Evolutionary conservation across 192 early-diverging fungal species (phyloP).

Genomic region (Coemansia sp.): DNA sequence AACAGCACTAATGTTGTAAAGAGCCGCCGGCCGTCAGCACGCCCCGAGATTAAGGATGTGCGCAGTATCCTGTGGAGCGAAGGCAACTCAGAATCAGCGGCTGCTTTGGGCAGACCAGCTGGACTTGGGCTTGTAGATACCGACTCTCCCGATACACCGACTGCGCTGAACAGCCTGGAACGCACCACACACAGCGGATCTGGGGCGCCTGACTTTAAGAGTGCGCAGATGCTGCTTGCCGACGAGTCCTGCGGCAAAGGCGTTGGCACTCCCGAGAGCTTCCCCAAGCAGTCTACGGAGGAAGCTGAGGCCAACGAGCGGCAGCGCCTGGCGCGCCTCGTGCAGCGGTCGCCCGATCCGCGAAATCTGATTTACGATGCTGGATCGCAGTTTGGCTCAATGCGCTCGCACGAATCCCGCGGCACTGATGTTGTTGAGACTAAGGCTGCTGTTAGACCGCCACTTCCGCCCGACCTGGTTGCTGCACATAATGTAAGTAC

Average conservation of each 20-base stretch:
- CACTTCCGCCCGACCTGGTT: slow-evolving; percentile 2
- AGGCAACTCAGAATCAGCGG: slow-evolving; percentile 15
- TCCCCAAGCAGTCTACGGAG: not conserved
- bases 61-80: slow-evolving; percentile 37
- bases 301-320: not conserved
- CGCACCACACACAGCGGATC: slow-evolving; percentile 1
- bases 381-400: slow-evolving; percentile 51
- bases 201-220: not conserved
- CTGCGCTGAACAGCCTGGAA: slow-evolving; percentile 25
- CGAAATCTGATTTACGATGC: slow-evolving; percentile 53
- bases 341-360: slow-evolving; percentile 49
- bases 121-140: slow-evolving; percentile 10
- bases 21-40: slow-evolving; percentile 32
- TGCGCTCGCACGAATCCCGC: slow-evolving; percentile 36
- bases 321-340: slow-evolving; percentile 26
- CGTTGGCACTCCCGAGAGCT: not conserved
- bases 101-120: not conserved
- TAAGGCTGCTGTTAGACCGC: not conserved
- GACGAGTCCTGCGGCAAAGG: too few species aligned
- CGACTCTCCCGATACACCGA: slow-evolving; percentile 5
- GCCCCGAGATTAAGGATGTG: slow-evolving; percentile 45
- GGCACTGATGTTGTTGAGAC: not conserved
- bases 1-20: not conserved
- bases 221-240: not conserved
- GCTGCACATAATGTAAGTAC: slow-evolving; percentile 10